Conservation (phyloP, 129 eudicot genomes). For the Chrysanthemum makinoi region DNA sequence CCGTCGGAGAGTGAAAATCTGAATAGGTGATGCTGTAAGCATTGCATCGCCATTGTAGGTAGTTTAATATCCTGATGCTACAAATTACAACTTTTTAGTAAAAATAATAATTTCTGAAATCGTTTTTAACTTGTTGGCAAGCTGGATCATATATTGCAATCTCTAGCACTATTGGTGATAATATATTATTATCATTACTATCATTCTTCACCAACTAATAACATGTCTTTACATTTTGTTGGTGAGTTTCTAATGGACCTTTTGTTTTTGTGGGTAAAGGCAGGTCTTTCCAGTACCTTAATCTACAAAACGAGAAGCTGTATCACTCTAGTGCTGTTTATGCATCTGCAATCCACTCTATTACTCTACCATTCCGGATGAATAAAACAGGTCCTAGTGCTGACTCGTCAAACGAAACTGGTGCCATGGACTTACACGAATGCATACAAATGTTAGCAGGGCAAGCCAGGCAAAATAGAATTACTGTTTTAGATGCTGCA, state of each 20-base stretch:
- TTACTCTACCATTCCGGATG: constrained; percentile 86
- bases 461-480: constrained; percentile 74
- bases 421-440: constrained; percentile 57
- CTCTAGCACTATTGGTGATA: no score
- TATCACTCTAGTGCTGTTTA: constrained; percentile 88
- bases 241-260: background rate
- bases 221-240: background rate
- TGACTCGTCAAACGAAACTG: constrained; percentile 41
- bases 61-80: constrained; percentile 10
- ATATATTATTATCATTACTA: no score
- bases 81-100: background rate
- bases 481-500: constrained; percentile 59
- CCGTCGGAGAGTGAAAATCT: no score
- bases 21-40: background rate
- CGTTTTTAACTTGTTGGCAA: background rate
- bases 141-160: no score
- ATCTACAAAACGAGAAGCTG: constrained; percentile 56
- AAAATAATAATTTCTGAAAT: background rate
- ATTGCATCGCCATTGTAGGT: background rate
- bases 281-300: constrained; percentile 51
- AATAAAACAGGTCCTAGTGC: constrained; percentile 51
- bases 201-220: no score
- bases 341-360: constrained; percentile 88
- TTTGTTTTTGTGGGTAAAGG: constrained; percentile 36
- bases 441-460: constrained; percentile 69